Conservation (phyloP, 768 basidiomycete species). For the Xanthoconium stramineum region DNA sequence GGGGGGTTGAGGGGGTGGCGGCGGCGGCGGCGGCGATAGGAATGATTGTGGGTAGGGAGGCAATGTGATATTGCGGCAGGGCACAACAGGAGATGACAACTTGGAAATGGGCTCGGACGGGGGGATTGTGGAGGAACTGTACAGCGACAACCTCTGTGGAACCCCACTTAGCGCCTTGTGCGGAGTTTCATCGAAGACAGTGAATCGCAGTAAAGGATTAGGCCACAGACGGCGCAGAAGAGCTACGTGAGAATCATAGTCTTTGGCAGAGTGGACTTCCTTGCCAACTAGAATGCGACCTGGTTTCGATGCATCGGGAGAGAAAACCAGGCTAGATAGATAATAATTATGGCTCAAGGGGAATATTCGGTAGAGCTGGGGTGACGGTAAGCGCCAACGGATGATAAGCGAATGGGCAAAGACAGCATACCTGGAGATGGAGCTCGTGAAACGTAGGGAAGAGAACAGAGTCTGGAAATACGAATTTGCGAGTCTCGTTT, state of each 20-base stretch:
- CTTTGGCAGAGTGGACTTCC: conserved; percentile 55
- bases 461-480: conserved; percentile 45
- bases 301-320: conserved; percentile 51
- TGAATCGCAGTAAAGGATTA: conserved; percentile 60
- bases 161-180: conserved; percentile 32
- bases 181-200: conserved; percentile 50
- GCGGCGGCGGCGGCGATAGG: conserved; percentile 14
- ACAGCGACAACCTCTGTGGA: conserved; percentile 5
- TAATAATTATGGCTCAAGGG: conserved; percentile 57
- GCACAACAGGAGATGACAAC: not conserved
- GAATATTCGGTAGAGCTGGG: conserved; percentile 69
- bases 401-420: not conserved
- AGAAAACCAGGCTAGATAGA: conserved; percentile 68
- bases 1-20: conserved; percentile 27
- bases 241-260: conserved; percentile 51
- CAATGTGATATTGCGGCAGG: not conserved
- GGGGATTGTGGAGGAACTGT: not conserved
- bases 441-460: conserved; percentile 68
- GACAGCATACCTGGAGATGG: conserved; percentile 52
- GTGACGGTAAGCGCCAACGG: conserved; percentile 19
- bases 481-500: conserved; percentile 64
- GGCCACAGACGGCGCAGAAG: conserved; percentile 54
- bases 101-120: not conserved
- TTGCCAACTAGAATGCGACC: conserved; percentile 59
- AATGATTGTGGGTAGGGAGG: not conserved